These are phyloP conservation scores for Auriscalpium microsporum DNA, from an alignment of 768 basidiomycete genomes.

Conservation along the genomic window DNA sequence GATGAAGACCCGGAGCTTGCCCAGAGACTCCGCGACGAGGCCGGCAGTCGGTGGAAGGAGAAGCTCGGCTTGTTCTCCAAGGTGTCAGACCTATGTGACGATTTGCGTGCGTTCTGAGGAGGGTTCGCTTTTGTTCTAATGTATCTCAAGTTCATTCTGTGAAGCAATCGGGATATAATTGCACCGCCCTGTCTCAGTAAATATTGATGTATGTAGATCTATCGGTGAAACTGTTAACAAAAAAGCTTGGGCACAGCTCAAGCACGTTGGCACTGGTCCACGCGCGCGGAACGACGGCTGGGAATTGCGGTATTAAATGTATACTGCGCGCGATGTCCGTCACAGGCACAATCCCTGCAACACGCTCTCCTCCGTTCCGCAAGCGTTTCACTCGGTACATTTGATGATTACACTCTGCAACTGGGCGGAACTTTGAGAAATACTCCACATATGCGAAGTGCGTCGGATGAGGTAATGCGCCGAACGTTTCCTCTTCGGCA, in stretches of 20 bases:
- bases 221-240: conserved; percentile 24
- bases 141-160: not conserved
- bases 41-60: not conserved
- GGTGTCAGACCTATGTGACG: not conserved
- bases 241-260: conserved; percentile 23
- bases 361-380: not conserved
- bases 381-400: conserved; percentile 21
- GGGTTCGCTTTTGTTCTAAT: not conserved
- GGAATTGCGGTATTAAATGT: conserved; percentile 28
- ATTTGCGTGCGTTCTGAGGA: not conserved
- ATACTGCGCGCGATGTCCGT: conserved; percentile 17
- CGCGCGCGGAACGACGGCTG: conserved; percentile 17
- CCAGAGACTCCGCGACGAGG: not conserved
- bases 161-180: not conserved
- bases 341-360: conserved; percentile 20
- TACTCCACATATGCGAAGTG: conserved; percentile 26
- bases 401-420: conserved; percentile 14
- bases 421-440: conserved; percentile 16
- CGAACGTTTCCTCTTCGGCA: not conserved
- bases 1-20: not conserved
- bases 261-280: conserved; percentile 28
- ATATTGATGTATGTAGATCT: conserved; percentile 19
- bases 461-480: conserved; percentile 4
- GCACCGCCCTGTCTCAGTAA: not conserved
- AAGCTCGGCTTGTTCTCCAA: not conserved